Percentiles rank a stretch among this genome's conserved stretches.
These are phyloP conservation scores for Phyllosticta citriasiana DNA, from an alignment of 2,329 filamentous ascomycete species.

Conservation along the genomic window DNA sequence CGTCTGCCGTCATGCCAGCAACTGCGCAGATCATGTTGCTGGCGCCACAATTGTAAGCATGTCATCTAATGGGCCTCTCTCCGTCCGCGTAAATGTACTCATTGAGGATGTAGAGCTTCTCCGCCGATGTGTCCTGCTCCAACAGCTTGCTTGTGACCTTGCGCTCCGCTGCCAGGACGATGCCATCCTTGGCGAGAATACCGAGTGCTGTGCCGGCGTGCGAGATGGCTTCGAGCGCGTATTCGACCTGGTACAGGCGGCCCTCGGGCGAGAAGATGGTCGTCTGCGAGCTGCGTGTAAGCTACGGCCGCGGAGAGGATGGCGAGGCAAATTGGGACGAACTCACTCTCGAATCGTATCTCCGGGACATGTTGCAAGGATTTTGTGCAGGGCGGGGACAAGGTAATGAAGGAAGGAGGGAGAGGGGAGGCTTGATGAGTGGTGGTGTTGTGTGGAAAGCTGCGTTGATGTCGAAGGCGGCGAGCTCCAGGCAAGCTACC, in stretches of 20 bases:
- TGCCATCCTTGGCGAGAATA: conserved; percentile 95
- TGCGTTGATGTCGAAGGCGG: conserved; percentile 9
- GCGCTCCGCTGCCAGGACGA: conserved; percentile 92
- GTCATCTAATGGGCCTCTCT: not conserved
- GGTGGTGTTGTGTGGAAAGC: conserved; percentile 19
- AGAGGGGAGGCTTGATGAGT: conserved; percentile 7
- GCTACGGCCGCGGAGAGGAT: conserved; percentile 93
- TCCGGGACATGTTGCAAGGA: conserved; percentile 67
- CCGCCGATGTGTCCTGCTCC: conserved; percentile 97
- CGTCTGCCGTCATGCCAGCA: conserved; percentile 97
- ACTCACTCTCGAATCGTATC: conserved; percentile 92
- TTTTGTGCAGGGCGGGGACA: conserved; percentile 3
- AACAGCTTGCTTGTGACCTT: conserved; percentile 99
- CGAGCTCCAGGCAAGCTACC: conserved; percentile 24
- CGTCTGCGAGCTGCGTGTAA: conserved; percentile 53
- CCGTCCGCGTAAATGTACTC: conserved; percentile 52
- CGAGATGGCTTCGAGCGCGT: conserved; percentile 96
- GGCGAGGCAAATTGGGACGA: conserved; percentile 58
- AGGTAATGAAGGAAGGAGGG: conserved; percentile 12
- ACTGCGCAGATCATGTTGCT: conserved; percentile 99
- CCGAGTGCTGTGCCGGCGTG: conserved; percentile 95
- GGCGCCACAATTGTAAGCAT: conserved; percentile 1
- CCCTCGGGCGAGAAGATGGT: conserved; percentile 99
- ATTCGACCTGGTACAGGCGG: conserved; percentile 97
- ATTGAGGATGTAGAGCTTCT: conserved; percentile 99